Base-by-base conservation (phyloP, 495 filamentous ascomycete genomes). In the Penicillium ochrochloron region DNA sequence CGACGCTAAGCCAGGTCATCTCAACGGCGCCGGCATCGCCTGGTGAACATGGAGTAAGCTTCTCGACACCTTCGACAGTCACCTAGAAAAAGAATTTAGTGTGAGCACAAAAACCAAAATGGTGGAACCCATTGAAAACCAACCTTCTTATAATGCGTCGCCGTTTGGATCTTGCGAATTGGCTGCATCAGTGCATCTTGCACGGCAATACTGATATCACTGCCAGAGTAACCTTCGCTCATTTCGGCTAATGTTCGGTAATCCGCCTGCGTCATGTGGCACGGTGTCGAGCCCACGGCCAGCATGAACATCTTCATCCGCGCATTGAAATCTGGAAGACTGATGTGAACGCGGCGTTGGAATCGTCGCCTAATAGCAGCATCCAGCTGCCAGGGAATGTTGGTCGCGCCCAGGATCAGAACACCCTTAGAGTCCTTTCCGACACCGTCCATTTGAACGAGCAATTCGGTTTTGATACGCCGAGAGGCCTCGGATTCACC, bases 381-480 rank as follows among this genome's bases (percentile, higher is more conserved):
- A 77, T 99, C 95, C 42, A 99, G 84, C 78, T 99, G 95, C 95
- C 95, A 99, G 9, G 95, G 95, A 71, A 99, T 98, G 73, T 99
- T 99, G 52, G 95, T 99, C 60, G 95, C 95, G 57, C 96, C 95
- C 12, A 99, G 85, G 46, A 99, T 96, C 37, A 99, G 82, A 11
- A 99, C 94, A 42, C 94, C 96, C 70, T 89, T 92, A 59, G 88
- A 92, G 78, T 97, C 95, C 44, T 93, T 92, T 46, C 96, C 96
- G 5, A 99, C 95, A 76, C 95, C 95, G 70, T 99, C 95, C 95
- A 99, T 99, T 73, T 99, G 95, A 15, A 99, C 96, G 21, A 99
- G 85, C 75, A 99, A 87, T 75, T 99, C 95, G 17, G 95, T 99
- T 75, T 99, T 99, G 79, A 99, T 98, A 68, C 95, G 89, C 59